Evolutionary conservation across 345 rosid species (phyloP), one percentile per base, ranked within the genome.

Genomic region (Melastoma malabathricum): DNA sequence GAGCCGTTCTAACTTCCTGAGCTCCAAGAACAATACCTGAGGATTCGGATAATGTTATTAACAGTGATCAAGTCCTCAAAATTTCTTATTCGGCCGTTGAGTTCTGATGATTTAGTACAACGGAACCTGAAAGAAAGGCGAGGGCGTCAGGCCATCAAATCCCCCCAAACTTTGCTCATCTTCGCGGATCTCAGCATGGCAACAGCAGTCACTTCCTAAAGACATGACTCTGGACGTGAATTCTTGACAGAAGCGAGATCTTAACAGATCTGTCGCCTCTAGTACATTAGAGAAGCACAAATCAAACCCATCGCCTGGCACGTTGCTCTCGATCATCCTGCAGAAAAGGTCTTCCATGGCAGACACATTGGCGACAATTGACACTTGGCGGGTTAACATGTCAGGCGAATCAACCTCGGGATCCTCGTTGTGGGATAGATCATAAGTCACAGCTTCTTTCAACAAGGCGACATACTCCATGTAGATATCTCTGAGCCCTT

Each of bases 11-110:
- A 76, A 46, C 58, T 73, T 66, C 63, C 77, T 68, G 50, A 82
- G 58, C 49, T 82, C 84, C 50, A 68, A 56, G 64, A 78, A 82
- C 20, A 82, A 46, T 41, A 68, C 65, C 89, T 82, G 75, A 56
- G 50, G 34, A 59, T 68, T 44, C 18, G 22, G 44, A 44, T 13
- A 44, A 19, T 15, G 25, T 3, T 15, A 56, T 25, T 23, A 45
- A 27, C 18, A 56, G 19, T 31, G 10, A 16, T 31, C 17, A 34
- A 47, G 13, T 46, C 51, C 46, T 29, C 14, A 13, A 18, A 13
- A 43, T 6, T 13, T 0, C 0, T 20, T 6, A 45, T 16, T 9
- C 46, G 39, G 31, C 31, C 6, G 31, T 27, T 27, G 31, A 27
- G 31, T 27, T 27, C 31, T 27, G 31, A 27, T 27, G 31, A n/a